Base-by-base conservation (phyloP, 1,139 yeast genomes). In the Debaryomyces psychrophilus region DNA sequence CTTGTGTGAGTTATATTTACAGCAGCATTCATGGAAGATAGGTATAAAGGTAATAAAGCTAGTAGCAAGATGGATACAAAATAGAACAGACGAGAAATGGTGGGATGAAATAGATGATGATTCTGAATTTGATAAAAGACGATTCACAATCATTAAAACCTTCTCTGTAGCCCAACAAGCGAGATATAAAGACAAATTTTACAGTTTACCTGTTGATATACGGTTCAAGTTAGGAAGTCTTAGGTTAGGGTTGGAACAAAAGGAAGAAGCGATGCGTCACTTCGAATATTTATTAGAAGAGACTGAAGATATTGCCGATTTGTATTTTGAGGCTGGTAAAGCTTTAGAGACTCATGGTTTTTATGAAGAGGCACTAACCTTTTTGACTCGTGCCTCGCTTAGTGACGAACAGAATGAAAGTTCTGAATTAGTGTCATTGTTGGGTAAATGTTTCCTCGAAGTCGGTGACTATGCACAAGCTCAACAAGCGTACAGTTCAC, bases 31-130 rank as follows among this genome's bases (percentile, higher is more conserved):
- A 8, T 88, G 84, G 77, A 42, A 42, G 14, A 26, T 35, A 27
- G 95, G 93, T 1, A 76, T 90, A 17, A 77, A 76, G 45, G 75
- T 82, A 0, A 77, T 90, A 40, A 87, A 87, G 56, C 69, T 78
- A 29, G 87, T 89, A 9, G 80, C 96, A 1, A 73, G 99, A 47
- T 90, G 96, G 95, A 78, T 92, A 14, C 90, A 87, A 53, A 76
- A 75, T 8, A 77, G 99, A 54, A 79, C 72, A 27, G 71, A 69
- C 20, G 97, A 93, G 63, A 71, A 73, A 0, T 90, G 86, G 75
- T 93, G 99, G 99, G 90, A 88, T 54, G 90, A 85, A 27, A 67
- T 69, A 9, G 71, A 73, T 9, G 85, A 83, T 51, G 99, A 93
- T 63, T 71, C 88, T 0, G 99, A 93, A 63, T 93, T 85, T 64